Base-by-base conservation (phyloP, 73 alveolate genomes). In the Paramecium primaurelia region DNA sequence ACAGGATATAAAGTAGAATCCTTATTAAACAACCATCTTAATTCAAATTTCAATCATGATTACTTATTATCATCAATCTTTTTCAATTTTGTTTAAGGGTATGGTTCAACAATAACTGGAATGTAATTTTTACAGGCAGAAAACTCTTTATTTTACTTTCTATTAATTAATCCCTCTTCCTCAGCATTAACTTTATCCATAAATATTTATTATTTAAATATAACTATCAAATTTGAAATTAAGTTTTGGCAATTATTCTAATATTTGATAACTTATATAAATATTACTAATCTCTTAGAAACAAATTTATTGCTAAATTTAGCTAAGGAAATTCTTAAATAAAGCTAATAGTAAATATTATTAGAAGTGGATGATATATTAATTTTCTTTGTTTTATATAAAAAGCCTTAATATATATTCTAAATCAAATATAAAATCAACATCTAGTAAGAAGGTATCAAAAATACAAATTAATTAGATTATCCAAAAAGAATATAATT, bases 1-100 rank as follows among this genome's bases (percentile, higher is more conserved):
- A 80, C 91, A 40, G 71, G 91, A 45, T 45, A 80, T 11, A 80
- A 11, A 11, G 71, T 80, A 26, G 91, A 40, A 45, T 80, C 91
- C 28, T 80, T 80, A 44, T 80, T 64, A 80, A 80, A 80, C 30
- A 80, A 80, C 91, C 71, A 80, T 47, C 91, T 80, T 38, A 73
- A 30, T 73, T 73, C 40, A 38, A 37, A 20, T 37, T 73, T 73
- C 34, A 73, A 36, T 73, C 34, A 30, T 44, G 59, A 37, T 54
- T 54, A 73, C 87, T 36, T 73, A 73, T 73, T 73, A 40, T 73
- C 59, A 12, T 30, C 59, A 16, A 73, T 37, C 36, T 37, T 40
- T n/a, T 73, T 40, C 38, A 73, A 36, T 73, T 73, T 73, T 36
- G 37, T 73, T 34, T 40, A 4, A 36, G 47, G 59, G 8, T 34